Conservation (phyloP, 2,329 filamentous ascomycete genomes). For the Huntiella decipiens region DNA sequence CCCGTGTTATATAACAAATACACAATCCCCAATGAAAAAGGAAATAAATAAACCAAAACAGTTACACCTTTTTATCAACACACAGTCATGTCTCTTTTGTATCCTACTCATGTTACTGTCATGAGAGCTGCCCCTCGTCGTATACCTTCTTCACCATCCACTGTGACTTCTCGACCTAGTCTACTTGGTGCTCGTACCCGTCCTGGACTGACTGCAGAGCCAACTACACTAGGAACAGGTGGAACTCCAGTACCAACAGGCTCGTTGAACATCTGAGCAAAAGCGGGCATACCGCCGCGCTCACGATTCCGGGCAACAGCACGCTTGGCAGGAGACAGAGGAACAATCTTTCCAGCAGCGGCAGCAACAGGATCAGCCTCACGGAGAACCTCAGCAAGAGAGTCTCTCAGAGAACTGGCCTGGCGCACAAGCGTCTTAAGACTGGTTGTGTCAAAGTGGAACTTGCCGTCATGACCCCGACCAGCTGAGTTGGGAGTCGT, state of each 20-base stretch:
- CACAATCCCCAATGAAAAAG: neutral
- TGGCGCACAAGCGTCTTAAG: slow-evolving; percentile 46
- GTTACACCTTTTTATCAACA: neutral
- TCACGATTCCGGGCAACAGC: slow-evolving; percentile 26
- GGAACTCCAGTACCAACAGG: slow-evolving; percentile 22
- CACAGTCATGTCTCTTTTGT: neutral
- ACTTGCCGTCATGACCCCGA: slow-evolving; percentile 24
- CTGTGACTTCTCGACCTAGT: slow-evolving; percentile 1
- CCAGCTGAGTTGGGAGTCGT: slow-evolving; percentile 23
- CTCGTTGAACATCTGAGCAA: slow-evolving; percentile 46
- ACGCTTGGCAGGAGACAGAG: slow-evolving; percentile 15
- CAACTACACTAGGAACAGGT: neutral
- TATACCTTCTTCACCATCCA: slow-evolving; percentile 3
- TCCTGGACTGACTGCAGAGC: slow-evolving; percentile 17
- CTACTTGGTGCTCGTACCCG: neutral
- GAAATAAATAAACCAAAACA: neutral
- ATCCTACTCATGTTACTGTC: slow-evolving; percentile 1
- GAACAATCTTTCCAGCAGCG: neutral
- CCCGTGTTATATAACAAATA: neutral
- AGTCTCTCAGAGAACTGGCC: slow-evolving; percentile 39
- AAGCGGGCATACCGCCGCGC: slow-evolving; percentile 34
- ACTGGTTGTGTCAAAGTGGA: slow-evolving; percentile 51
- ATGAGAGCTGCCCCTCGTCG: neutral
- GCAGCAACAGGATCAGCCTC: slow-evolving; percentile 35
- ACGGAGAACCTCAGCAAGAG: slow-evolving; percentile 39